Evolutionary conservation across 495 filamentous ascomycete species (phyloP), one percentile per base, ranked within the genome.

Genomic region (Trichoderma parareesei): DNA sequence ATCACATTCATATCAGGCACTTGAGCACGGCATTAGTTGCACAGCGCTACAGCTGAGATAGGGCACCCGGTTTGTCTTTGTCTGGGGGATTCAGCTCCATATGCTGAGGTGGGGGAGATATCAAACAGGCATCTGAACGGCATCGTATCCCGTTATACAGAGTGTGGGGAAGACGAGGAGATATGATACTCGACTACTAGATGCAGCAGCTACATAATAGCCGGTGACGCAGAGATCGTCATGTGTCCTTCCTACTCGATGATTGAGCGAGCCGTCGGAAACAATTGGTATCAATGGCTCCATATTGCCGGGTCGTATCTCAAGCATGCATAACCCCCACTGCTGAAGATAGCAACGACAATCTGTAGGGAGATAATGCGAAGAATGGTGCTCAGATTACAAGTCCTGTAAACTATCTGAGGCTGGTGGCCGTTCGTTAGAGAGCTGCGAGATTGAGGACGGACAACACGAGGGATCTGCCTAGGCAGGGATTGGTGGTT

Each of bases 201-300:
- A 41, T 41, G 11, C 40, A 41, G 40, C 6, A 27, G 27, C 27
- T n/a, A n/a, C n/a, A n/a, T n/a, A 49, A 49, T 49, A 49, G 46
- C 46, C 46, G 46, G 46, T 49, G 46, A 27, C 46, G 46, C 46
- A 49, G 46, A 49, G 46, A 49, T 49, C 46, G 46, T 49, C 46
- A 49, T 49, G 46, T 49, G 46, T 41, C 40, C 40, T 41, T 7
- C 40, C 40, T 7, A 7, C 40, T 41, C 40, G 40, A 6, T 11
- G 40, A 6, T 41, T 7, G 6, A 11, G 11, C 1, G 11, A 7
- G 40, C 40, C 46, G 18, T 18, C 46, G 46, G 46, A 49, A 49
- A 18, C 46, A 18, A 27, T 27, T 27, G 27, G 9, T 18, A 9
- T 20, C 46, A n/a, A 18, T 18, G 46, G 43, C 43, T 4, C 16